phyloP scores from a whole-genome alignment of 805 yeast species.

The Hanseniaspora jakobsenii region DNA sequence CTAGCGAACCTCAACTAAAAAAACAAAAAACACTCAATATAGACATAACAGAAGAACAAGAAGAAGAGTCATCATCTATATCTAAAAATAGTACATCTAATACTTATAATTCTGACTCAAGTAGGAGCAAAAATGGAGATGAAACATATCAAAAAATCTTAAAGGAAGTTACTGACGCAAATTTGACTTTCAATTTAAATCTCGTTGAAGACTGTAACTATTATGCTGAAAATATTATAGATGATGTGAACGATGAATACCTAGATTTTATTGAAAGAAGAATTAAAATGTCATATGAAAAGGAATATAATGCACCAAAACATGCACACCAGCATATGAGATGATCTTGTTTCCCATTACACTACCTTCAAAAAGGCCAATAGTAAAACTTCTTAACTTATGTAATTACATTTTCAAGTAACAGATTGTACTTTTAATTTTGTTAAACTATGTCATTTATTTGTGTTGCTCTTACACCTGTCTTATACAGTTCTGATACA shows the following conservation, averaged over 20 bases:
- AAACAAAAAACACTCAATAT: neutral
- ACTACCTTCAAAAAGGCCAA: too few species aligned
- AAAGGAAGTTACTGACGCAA: neutral
- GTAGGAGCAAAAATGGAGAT: too few species aligned
- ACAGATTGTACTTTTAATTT: too few species aligned
- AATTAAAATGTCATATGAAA: neutral
- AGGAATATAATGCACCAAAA: slow-evolving; percentile 1
- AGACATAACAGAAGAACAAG: neutral
- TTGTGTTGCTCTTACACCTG: too few species aligned
- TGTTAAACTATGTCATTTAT: too few species aligned
- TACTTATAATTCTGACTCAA: too few species aligned
- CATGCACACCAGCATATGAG: neutral
- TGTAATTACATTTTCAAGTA: too few species aligned
- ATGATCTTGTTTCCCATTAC: too few species aligned
- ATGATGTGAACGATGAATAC: slow-evolving; percentile 7
- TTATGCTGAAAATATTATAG: slow-evolving; percentile 2
- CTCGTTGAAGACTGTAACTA: slow-evolving; percentile 4
- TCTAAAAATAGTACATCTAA: too few species aligned
- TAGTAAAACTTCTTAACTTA: too few species aligned
- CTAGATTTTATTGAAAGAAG: slow-evolving; percentile 1
- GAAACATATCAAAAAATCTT: neutral
- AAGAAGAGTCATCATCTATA: too few species aligned
- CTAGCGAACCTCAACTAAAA: neutral
- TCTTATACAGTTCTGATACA: too few species aligned
- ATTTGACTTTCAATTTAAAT: neutral